A percentile compares a stretch with the other conserved stretches of the same genome.
Evolutionary conservation across 176 grass and related monocot species (phyloP).

Genomic region (Urochloa ruziziensis): DNA sequence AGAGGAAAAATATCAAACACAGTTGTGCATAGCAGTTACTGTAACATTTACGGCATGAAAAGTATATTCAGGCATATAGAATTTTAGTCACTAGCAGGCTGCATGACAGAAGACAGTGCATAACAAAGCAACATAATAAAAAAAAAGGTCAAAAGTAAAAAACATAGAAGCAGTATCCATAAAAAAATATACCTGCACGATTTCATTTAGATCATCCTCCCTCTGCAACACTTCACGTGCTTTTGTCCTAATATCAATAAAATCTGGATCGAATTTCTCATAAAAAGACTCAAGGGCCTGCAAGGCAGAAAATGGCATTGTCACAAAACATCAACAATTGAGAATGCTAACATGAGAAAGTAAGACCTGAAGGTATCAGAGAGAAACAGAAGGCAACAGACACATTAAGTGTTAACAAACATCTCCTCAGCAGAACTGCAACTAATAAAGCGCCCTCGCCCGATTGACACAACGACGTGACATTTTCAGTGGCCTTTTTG

Average conservation of each 20-base stretch:
- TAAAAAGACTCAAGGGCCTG: constrained; percentile 84
- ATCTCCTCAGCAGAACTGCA: background rate
- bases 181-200: constrained; percentile 72
- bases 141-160: background rate
- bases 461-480: background rate
- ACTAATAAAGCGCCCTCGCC: background rate
- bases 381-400: background rate
- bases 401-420: background rate
- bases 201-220: constrained; percentile 96
- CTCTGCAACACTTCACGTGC: constrained; percentile 89
- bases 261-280: constrained; percentile 72
- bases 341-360: background rate
- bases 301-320: constrained; percentile 11
- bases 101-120: background rate
- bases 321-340: background rate
- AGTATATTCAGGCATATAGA: background rate
- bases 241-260: constrained; percentile 93
- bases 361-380: background rate
- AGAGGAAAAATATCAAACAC: background rate
- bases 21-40: background rate
- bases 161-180: too few relatives aligned
- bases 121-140: constrained; percentile 29
- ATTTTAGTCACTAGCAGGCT: background rate
- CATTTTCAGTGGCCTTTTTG: background rate
- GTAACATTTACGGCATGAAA: background rate